A percentile compares a stretch with the other conserved stretches of the same genome.
Conservation (phyloP, 495 filamentous ascomycete species). For the Extremus antarcticus region DNA sequence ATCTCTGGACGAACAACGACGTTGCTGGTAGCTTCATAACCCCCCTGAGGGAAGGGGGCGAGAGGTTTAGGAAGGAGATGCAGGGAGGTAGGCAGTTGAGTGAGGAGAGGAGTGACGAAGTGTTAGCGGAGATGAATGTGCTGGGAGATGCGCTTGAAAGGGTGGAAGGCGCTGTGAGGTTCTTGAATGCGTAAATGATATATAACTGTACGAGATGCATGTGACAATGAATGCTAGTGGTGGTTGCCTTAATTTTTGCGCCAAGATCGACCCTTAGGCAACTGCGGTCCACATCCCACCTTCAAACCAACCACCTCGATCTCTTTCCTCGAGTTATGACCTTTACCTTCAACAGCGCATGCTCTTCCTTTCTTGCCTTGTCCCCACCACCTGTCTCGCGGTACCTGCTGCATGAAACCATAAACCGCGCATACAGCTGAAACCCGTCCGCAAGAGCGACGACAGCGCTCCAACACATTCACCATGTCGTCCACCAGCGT, state of each 20-base stretch:
- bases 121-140: slow-evolving; percentile 16
- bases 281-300: too few relatives aligned
- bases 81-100: slow-evolving; percentile 23
- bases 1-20: slow-evolving; percentile 35
- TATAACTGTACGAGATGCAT: neutral
- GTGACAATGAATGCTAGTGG: too few relatives aligned
- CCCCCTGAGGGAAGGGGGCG: slow-evolving; percentile 37
- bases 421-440: neutral
- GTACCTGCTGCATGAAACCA: neutral
- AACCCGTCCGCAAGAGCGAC: neutral
- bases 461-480: neutral
- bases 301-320: neutral
- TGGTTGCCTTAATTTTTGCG: too few relatives aligned
- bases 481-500: slow-evolving; percentile 20
- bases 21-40: slow-evolving; percentile 36
- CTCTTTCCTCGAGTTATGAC: neutral
- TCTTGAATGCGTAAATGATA: slow-evolving; percentile 11
- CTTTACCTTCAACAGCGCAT: too few relatives aligned
- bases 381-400: too few relatives aligned
- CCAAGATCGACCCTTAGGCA: too few relatives aligned
- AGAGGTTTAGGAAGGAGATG: slow-evolving; percentile 32
- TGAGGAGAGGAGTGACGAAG: slow-evolving; percentile 10
- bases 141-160: slow-evolving; percentile 17
- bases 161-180: slow-evolving; percentile 13
- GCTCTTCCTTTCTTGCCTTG: too few relatives aligned